Evolutionary conservation across 768 basidiomycete species (phyloP), one percentile per base, ranked within the genome.

Genomic region (Dioszegia crocea): DNA sequence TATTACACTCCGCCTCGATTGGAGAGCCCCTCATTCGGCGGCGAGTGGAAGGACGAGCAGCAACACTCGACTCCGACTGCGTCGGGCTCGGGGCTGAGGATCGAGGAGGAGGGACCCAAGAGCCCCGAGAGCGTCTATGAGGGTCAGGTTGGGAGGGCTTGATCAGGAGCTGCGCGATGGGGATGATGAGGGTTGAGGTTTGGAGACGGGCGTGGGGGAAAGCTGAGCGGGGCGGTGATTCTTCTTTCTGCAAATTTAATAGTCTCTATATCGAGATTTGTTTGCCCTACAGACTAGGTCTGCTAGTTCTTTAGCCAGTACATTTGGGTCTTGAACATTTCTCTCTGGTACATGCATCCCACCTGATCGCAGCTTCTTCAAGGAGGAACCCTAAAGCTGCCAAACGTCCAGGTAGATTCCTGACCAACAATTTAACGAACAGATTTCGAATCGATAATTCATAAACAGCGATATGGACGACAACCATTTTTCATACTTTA

Each of bases 111-210:
- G 14, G 40, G 40, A 43, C 40, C 21, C n/a, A 51, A 39, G 51
- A 53, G 51, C 39, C 51, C 51, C 5, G 51, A 53, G 51, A 53
- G 51, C 39, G 38, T 41, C 6, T 53, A 53, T 27, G 51, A 53
- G 51, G 38, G 16, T 12, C 21, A 39, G 51, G 51, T 53, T 17
- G 51, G 36, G 3, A 21, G 16, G 38, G 51, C 39, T 29, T 53
- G 19, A 31, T 21, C 19, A 3, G n/a, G 47, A 23, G 4, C 8
- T 11, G 23, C 16, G 23, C 16, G 44, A n/a, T n/a, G n/a, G n/a
- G n/a, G n/a, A n/a, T n/a, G n/a, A n/a, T n/a, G n/a, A n/a, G n/a
- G n/a, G n/a, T n/a, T n/a, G n/a, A n/a, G n/a, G n/a, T n/a, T n/a
- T n/a, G n/a, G n/a, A n/a, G n/a, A n/a, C n/a, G n/a, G n/a, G n/a